Percentiles rank a stretch among this genome's conserved stretches.
Evolutionary conservation across 208 protist species (phyloP).

Genomic region (Trypanosoma melophagium): DNA sequence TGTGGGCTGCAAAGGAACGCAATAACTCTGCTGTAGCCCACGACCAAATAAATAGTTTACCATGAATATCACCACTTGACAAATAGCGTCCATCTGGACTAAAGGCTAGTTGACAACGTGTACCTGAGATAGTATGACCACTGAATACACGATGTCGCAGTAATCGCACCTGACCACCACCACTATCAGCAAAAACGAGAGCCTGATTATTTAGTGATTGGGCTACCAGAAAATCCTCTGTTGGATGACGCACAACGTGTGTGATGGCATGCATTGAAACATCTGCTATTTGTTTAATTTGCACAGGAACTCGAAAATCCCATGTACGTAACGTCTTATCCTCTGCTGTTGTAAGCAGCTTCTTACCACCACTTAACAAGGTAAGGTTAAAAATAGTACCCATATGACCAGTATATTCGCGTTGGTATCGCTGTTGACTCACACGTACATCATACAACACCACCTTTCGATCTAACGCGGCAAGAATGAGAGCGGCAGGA

Average conservation of each 20-base stretch:
- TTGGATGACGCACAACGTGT: slow-evolving; percentile 88
- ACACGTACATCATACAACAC: slow-evolving; percentile 89
- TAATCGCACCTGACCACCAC: slow-evolving; percentile 78
- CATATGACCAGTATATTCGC: slow-evolving; percentile 96
- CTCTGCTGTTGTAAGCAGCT: slow-evolving; percentile 94
- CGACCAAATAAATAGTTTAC: slow-evolving; percentile 94
- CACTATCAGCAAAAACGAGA: slow-evolving; percentile 83
- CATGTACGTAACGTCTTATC: slow-evolving; percentile 97
- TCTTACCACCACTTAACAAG: slow-evolving; percentile 89
- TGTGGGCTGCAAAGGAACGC: slow-evolving; percentile 84
- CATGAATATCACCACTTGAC: slow-evolving; percentile 89
- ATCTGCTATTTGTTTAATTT: slow-evolving; percentile 96
- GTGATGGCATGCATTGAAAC: slow-evolving; percentile 93
- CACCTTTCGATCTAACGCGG: slow-evolving; percentile 61
- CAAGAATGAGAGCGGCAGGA: slow-evolving; percentile 53
- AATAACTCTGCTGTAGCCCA: slow-evolving; percentile 88
- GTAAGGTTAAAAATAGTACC: slow-evolving; percentile 95
- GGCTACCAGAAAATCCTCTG: slow-evolving; percentile 85
- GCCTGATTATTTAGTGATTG: slow-evolving; percentile 97
- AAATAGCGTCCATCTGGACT: slow-evolving; percentile 92
- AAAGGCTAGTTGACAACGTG: slow-evolving; percentile 90
- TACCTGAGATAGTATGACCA: slow-evolving; percentile 93
- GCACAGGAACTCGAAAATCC: slow-evolving; percentile 96
- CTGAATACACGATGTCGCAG: slow-evolving; percentile 86
- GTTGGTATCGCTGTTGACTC: slow-evolving; percentile 50